Evolutionary conservation across 1,139 yeast species (phyloP).

Genomic region (Scheffersomyces segobiensis): DNA sequence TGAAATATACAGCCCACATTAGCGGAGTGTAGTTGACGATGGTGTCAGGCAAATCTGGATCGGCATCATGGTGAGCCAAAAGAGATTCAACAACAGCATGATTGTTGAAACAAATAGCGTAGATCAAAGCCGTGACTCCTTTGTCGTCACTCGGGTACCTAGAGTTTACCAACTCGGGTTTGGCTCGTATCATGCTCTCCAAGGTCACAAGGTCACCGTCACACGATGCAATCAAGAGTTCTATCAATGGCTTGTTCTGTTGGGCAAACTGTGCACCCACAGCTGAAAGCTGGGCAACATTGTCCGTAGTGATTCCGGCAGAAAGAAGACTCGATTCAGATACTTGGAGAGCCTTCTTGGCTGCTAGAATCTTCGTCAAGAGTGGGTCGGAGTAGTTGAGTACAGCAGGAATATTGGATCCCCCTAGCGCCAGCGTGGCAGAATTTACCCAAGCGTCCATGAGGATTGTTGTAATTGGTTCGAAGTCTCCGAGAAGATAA

Average conservation of each 20-base stretch:
- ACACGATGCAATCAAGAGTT: constrained; percentile 48
- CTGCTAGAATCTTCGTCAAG: constrained; percentile 43
- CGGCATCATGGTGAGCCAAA: constrained; percentile 31
- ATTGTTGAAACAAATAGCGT: constrained; percentile 53
- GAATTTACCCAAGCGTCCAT: constrained; percentile 20
- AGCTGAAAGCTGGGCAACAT: not conserved
- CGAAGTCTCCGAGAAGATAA: not conserved
- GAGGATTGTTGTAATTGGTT: not conserved
- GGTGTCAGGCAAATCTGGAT: constrained; percentile 41
- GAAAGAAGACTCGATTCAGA: constrained; percentile 15
- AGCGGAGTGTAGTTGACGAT: constrained; percentile 40
- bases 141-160: constrained; percentile 31
- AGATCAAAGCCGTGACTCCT: constrained; percentile 54
- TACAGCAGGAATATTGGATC: constrained; percentile 8
- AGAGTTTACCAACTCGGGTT: constrained; percentile 31
- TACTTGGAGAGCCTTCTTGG: constrained; percentile 44
- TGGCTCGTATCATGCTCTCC: constrained; percentile 33
- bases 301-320: constrained; percentile 5
- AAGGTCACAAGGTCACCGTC: constrained; percentile 52
- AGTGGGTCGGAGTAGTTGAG: constrained; percentile 37
- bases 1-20: constrained; percentile 51
- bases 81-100: constrained; percentile 45
- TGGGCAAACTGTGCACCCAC: not conserved
- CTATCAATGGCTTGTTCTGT: constrained; percentile 12
- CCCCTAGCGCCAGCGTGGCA: constrained; percentile 7